These are phyloP conservation scores for Calocera cornea DNA, from an alignment of 768 basidiomycete species.

Conservation along the genomic window DNA sequence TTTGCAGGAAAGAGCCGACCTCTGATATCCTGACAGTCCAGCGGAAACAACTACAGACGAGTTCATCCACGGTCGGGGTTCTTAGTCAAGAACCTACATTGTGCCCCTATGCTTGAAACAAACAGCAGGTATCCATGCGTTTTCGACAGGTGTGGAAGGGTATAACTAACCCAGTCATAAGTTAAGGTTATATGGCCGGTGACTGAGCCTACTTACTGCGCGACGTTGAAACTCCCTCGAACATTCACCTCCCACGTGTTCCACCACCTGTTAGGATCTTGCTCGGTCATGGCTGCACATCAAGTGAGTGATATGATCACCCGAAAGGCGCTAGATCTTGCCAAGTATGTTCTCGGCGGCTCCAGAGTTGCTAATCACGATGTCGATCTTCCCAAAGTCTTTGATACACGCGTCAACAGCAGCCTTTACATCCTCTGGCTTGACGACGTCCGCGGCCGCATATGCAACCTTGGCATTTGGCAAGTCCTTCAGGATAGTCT, in stretches of 20 bases:
- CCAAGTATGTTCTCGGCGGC: not conserved
- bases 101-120: slow-evolving; percentile 5
- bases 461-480: not conserved
- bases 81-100: slow-evolving; percentile 3
- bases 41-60: not conserved
- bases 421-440: not conserved
- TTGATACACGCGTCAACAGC: not conserved
- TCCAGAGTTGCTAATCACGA: not conserved
- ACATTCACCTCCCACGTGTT: slow-evolving; percentile 17
- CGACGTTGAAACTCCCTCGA: slow-evolving; percentile 16
- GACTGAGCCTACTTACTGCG: slow-evolving; percentile 9
- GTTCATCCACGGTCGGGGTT: not conserved
- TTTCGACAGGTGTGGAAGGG: slow-evolving; percentile 10
- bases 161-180: not conserved
- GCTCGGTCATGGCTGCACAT: slow-evolving; percentile 2
- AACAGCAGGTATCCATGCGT: slow-evolving; percentile 8
- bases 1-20: not conserved
- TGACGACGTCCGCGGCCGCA: not conserved
- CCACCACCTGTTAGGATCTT: slow-evolving; percentile 20
- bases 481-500: not conserved
- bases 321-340: not conserved
- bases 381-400: not conserved
- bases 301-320: not conserved
- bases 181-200: not conserved
- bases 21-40: slow-evolving; percentile 5